Evolutionary conservation across 805 yeast species (phyloP).

Genomic region (Torulaspora maleeae): DNA sequence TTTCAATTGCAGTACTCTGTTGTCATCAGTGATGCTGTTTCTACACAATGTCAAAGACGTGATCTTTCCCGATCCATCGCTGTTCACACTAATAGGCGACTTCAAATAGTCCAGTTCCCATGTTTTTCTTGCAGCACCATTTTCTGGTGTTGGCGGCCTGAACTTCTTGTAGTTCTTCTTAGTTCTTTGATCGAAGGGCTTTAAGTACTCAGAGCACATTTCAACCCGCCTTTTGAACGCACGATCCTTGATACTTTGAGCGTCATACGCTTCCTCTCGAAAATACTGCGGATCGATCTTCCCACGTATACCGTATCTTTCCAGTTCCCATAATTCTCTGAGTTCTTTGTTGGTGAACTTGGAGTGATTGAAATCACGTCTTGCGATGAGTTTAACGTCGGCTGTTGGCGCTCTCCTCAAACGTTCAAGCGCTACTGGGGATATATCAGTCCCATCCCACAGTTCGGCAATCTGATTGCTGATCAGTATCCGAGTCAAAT

Average conservation of each 20-base stretch:
- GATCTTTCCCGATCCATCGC: constrained; percentile 37
- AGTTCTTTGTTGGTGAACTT: constrained; percentile 92
- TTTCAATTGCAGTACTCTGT: constrained; percentile 27
- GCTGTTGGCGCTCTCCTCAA: constrained; percentile 52
- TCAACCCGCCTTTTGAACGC: constrained; percentile 60
- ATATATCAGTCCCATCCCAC: constrained; percentile 71
- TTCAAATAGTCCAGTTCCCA: constrained; percentile 72
- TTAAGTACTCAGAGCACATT: constrained; percentile 51
- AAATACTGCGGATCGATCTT: constrained; percentile 39
- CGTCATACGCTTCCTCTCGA: constrained; percentile 24
- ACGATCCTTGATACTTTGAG: constrained; percentile 39
- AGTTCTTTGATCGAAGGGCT: constrained; percentile 33
- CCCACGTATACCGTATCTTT: constrained; percentile 47
- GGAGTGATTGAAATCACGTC: constrained; percentile 80
- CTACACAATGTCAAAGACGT: constrained; percentile 24
- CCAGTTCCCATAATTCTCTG: constrained; percentile 71
- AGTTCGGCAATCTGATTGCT: constrained; percentile 45
- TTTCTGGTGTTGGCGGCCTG: constrained; percentile 14
- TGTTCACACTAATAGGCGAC: constrained; percentile 53
- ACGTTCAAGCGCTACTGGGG: constrained; percentile 51
- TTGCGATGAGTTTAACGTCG: constrained; percentile 68
- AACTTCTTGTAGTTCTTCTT: constrained; percentile 28
- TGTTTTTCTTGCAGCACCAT: constrained; percentile 23
- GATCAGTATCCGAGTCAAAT: constrained; percentile 74
- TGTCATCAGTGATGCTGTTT: constrained; percentile 20